Base-by-base conservation (phyloP, 2,329 filamentous ascomycete species). In the Colletotrichum incanum region DNA sequence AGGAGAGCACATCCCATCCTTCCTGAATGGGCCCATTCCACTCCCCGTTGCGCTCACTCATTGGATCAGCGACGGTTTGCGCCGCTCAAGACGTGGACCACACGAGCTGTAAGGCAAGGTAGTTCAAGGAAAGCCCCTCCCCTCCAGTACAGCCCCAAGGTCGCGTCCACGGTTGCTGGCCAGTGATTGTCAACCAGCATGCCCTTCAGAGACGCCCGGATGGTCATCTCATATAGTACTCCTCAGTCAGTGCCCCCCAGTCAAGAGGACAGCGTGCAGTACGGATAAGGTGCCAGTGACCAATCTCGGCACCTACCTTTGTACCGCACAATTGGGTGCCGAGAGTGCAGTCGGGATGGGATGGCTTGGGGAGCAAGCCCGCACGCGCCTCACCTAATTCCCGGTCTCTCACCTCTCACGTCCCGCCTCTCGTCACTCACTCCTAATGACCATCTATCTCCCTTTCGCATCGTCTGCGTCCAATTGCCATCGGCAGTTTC, bases 391-490 rank as follows among this genome's bases (percentile, higher is more conserved):
- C 55, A 56, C 49, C 45, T 37, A 63, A 61, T 61, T 67, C 49
- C 41, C 43, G 16, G 56, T 18, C 12, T 20, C 52, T n/a, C 56
- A 45, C 26, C 43, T 50, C 26, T n/a, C 47, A 54, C 16, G n/a
- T 41, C 23, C 54, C 43, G 20, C 20, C 26, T 28, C 16, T 45
- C 34, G 34, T 37, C 34, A 37, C 34, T 14, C 11, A 16, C 28
- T 37, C 28, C 45, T 34, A 65, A 23, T 47, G 37, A 18, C 52
- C 39, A 52, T 61, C 47, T 62, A 52, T 61, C 47, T 62, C 49
- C 67, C 67, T 70, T 63, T 49, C 67, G 50, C 67, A 65, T 52
- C 52, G 64, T 70, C 62, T 65, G 61, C 52, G 39, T 69, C 34
- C 60, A 34, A 45, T 49, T 41, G 31, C n/a, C 60, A 26, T 63